Base-by-base conservation (phyloP, 148 eudicot species). In the Drosera capensis region DNA sequence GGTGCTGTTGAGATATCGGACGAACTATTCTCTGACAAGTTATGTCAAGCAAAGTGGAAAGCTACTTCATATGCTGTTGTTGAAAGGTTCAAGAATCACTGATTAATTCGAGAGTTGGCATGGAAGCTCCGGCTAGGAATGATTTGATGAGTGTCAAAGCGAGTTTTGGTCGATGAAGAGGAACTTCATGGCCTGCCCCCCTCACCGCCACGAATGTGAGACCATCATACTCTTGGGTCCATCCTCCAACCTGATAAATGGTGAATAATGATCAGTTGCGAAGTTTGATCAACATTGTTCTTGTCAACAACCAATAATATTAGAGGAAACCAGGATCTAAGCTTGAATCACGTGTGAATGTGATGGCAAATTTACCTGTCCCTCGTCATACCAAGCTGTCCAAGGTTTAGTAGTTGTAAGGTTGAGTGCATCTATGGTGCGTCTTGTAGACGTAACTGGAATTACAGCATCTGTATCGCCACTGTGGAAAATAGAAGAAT, bases 111-210 rank as follows among this genome's bases (percentile, higher is more conserved):
- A 71, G 56, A 14, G 51, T 53, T 17, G 84, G 93, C 95, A 84
- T 80, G 3, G 97, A 78, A 42, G 57, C 56, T 44, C 87, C 97
- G 2, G 72, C 57, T 45, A 84, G 55, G 69, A 77, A 90, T 45
- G 87, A 67, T 55, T 75, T 68, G 61, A 73, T 3, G 16, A 90
- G 69, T 0, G 81, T 68, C 34, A 84, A 69, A 45, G 97, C 83
- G 42, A 71, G 79, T 57, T 84, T 80, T 15, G 95, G 86, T 60
- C 51, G 77, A 59, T 84, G 95, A 61, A 84, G 62, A 21, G 97
- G 80, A 5, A 90, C 97, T 74, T 90, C 95, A 59, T 90, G 97
- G n/a, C 97, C 95, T 43, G 97, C 95, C 51, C 95, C 97, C 56
- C 97, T 71, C 20, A 90, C 85, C 18, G 68, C 77, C n/a, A 84